These are phyloP conservation scores for Aphanomyces invadans DNA, from an alignment of 352 stramenopile species.

Conservation along the genomic window DNA sequence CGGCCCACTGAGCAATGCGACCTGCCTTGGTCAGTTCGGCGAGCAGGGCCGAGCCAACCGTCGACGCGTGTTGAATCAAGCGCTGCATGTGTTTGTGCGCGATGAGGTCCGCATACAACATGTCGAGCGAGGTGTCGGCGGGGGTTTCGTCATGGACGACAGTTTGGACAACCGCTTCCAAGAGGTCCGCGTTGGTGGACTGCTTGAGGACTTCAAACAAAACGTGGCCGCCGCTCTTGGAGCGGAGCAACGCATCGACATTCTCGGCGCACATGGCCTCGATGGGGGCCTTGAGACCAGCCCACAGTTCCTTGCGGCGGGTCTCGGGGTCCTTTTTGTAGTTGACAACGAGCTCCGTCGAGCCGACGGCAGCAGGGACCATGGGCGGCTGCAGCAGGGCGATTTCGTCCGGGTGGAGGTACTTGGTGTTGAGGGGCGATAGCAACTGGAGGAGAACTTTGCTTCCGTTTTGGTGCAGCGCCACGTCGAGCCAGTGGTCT, in stretches of 20 bases:
- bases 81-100: slow-evolving; percentile 64
- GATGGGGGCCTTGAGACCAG: slow-evolving; percentile 71
- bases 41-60: slow-evolving; percentile 46
- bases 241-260: slow-evolving; percentile 54
- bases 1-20: slow-evolving; percentile 44
- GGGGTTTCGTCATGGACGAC: slow-evolving; percentile 34
- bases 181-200: slow-evolving; percentile 41
- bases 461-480: slow-evolving; percentile 60
- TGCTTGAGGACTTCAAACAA: slow-evolving; percentile 74
- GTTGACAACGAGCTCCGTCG: slow-evolving; percentile 55
- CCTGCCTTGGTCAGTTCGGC: slow-evolving; percentile 33
- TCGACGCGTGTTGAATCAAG: slow-evolving; percentile 61
- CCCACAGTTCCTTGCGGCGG: slow-evolving; percentile 66
- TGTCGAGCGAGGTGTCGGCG: slow-evolving; percentile 29
- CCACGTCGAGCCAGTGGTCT: slow-evolving; percentile 58
- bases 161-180: slow-evolving; percentile 33
- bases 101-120: slow-evolving; percentile 63
- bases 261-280: slow-evolving; percentile 66
- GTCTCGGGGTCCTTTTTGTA: slow-evolving; percentile 83
- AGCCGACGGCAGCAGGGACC: slow-evolving; percentile 54
- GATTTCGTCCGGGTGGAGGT: slow-evolving; percentile 73
- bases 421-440: slow-evolving; percentile 74
- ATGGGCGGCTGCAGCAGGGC: slow-evolving; percentile 61
- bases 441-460: slow-evolving; percentile 78
- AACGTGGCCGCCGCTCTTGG: slow-evolving; percentile 72